phyloP scores from a whole-genome alignment of 805 yeast genomes.

The Sugiyamaella qingdaonensis region DNA sequence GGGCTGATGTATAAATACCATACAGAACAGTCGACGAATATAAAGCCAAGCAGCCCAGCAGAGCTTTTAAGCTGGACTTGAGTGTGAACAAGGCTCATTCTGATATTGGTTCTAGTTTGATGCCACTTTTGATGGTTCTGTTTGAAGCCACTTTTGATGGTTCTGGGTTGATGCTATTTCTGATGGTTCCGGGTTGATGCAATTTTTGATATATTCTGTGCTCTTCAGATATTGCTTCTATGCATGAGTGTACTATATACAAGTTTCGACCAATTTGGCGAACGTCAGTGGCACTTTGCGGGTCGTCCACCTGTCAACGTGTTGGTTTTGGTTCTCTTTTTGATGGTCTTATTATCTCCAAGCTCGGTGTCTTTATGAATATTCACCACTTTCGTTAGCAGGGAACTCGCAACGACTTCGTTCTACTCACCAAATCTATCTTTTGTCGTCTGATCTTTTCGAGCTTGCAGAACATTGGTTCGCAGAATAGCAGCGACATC shows the following conservation, averaged over 20 bases:
- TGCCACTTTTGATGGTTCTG: too few relatives aligned
- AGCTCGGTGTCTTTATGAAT: constrained; percentile 80
- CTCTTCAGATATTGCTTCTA: background rate
- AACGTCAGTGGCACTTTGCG: background rate
- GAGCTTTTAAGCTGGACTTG: too few relatives aligned
- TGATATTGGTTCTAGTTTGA: too few relatives aligned
- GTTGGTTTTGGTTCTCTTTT: constrained; percentile 32
- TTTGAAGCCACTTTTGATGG: too few relatives aligned
- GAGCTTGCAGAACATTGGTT: constrained; percentile 85
- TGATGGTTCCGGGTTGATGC: too few relatives aligned
- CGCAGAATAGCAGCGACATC: constrained; percentile 69
- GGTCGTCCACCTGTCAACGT: constrained; percentile 10
- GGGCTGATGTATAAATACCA: too few relatives aligned
- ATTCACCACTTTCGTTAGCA: constrained; percentile 42
- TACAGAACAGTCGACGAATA: too few relatives aligned
- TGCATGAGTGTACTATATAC: background rate
- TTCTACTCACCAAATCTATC: constrained; percentile 22
- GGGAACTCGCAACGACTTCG: background rate
- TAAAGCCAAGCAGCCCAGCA: too few relatives aligned
- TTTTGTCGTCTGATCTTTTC: constrained; percentile 25
- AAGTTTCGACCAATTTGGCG: background rate
- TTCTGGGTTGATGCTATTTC: too few relatives aligned
- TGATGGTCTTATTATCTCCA: constrained; percentile 83
- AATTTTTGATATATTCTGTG: too few relatives aligned
- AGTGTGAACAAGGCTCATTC: too few relatives aligned